These are phyloP conservation scores for Avena sativa DNA, from an alignment of 176 grass and related monocot species.

Conservation along the genomic window DNA sequence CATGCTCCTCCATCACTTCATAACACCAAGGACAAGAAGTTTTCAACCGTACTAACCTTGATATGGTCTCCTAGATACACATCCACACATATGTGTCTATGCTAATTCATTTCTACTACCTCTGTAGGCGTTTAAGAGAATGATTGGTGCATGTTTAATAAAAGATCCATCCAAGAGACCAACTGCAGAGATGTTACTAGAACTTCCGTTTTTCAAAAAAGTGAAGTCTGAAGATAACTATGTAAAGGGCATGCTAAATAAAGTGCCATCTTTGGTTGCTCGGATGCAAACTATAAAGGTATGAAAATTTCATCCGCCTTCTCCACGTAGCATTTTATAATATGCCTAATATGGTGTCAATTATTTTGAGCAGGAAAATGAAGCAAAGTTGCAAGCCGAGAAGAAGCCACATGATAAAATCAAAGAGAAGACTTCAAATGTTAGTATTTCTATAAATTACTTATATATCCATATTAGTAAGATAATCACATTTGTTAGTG, in stretches of 20 bases:
- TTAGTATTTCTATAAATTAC: constrained; percentile 21
- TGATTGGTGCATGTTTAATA: constrained; percentile 87
- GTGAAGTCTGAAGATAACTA: constrained; percentile 63
- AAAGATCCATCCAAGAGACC: constrained; percentile 91
- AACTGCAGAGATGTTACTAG: constrained; percentile 71
- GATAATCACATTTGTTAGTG: background rate
- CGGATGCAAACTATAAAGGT: constrained; percentile 74
- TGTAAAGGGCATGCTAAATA: constrained; percentile 69
- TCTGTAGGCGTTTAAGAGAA: constrained; percentile 77
- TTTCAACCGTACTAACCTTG: constrained; percentile 63
- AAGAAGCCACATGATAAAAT: constrained; percentile 59
- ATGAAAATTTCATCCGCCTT: background rate
- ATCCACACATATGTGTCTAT: background rate
- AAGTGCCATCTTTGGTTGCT: constrained; percentile 73
- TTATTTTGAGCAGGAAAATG: constrained; percentile 64
- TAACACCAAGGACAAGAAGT: constrained; percentile 91
- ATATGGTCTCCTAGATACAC: background rate
- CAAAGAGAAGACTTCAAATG: constrained; percentile 84
- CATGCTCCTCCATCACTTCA: constrained; percentile 89
- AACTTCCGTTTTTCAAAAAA: constrained; percentile 89
- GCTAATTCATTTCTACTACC: constrained; percentile 7
- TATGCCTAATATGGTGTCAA: background rate
- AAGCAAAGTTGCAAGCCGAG: constrained; percentile 70
- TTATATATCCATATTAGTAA: background rate
- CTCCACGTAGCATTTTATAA: background rate